Evolutionary conservation across 768 basidiomycete genomes (phyloP).

Genomic region (Boletus insuetus): DNA sequence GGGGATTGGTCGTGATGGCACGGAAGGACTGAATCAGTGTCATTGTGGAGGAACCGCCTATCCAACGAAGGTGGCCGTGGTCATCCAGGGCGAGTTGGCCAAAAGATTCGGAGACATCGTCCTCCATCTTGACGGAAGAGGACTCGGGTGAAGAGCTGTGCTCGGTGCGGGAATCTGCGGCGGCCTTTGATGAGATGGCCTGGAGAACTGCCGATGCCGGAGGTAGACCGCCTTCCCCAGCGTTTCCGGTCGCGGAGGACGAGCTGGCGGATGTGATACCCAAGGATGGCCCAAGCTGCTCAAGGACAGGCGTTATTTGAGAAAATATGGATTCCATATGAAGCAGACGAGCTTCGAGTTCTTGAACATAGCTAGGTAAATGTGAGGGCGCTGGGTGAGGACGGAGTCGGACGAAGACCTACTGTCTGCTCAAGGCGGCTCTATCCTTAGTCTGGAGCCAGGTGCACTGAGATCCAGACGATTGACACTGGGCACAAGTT

Average conservation of each 20-base stretch:
- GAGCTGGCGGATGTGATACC: slow-evolving; percentile 40
- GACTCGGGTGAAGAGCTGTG: slow-evolving; percentile 33
- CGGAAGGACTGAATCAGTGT: slow-evolving; percentile 87
- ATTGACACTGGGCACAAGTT: slow-evolving; percentile 76
- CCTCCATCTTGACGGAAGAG: slow-evolving; percentile 40
- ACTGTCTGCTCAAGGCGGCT: slow-evolving; percentile 88
- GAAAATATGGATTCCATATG: slow-evolving; percentile 88
- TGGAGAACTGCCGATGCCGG: slow-evolving; percentile 31
- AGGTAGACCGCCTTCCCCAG: slow-evolving; percentile 19
- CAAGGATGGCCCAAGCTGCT: slow-evolving; percentile 61
- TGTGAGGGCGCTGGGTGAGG: slow-evolving; percentile 17
- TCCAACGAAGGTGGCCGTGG: slow-evolving; percentile 89
- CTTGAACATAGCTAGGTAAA: slow-evolving; percentile 75
- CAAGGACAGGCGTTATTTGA: slow-evolving; percentile 76
- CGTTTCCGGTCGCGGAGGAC: slow-evolving; percentile 18
- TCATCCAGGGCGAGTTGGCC: slow-evolving; percentile 88
- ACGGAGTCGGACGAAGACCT: slow-evolving; percentile 30
- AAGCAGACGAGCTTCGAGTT: slow-evolving; percentile 81
- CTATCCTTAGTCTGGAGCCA: slow-evolving; percentile 93
- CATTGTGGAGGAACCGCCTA: slow-evolving; percentile 90
- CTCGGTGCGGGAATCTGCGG: slow-evolving; percentile 36
- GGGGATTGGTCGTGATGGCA: slow-evolving; percentile 67
- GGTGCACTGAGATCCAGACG: slow-evolving; percentile 74
- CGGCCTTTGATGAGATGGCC: slow-evolving; percentile 37
- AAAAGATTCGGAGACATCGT: slow-evolving; percentile 81